Evolutionary conservation across 306 rosid species (phyloP), one percentile per base, ranked within the genome.

Genomic region (Prunus padus): DNA sequence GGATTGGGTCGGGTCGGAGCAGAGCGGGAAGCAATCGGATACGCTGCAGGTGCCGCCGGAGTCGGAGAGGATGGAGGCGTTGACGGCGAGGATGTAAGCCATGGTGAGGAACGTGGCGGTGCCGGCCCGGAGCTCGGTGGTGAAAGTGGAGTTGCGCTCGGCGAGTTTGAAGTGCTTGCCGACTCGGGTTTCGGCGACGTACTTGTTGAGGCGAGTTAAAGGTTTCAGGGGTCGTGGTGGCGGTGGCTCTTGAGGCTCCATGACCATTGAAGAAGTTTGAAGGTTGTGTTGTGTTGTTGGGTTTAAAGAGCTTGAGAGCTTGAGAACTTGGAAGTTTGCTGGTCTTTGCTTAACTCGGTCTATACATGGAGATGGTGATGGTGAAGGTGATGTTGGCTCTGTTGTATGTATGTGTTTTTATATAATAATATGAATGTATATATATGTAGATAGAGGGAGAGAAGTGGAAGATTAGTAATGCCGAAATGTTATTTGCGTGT

Each of bases 11-110:
- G 84, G 62, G 81, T 92, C 83, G 12, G 99, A 96, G 66, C 99
- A 96, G 82, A 92, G 92, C 2, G 91, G 93, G 69, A 92, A 6
- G 40, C 99, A 96, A 19, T 96, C 97, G 9, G 97, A 83, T 59
- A 90, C 89, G 45, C 93, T 80, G 87, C 99, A 96, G 0, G 99
- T 88, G 0, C 92, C 99, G 0, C 99, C 99, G 52, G 99, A 96
- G 71, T 96, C 99, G 5, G 98, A 46, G 40, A 96, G 84, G 60
- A 96, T 92, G 67, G 98, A 90, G 30, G 99, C 99, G 92, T 96
- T 96, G 82, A 96, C 98, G 55, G 99, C 99, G 30, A 96, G 88
- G 86, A 96, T 92, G 82, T 96, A 96, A 5, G 99, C 99, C 99
- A 96, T 96, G 77, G 99, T 96, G 73, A 96, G 97, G 76, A 96